Evolutionary conservation across 2,329 filamentous ascomycete genomes (phyloP), one percentile per base, ranked within the genome.

Genomic region (Penicillium rolfsii): DNA sequence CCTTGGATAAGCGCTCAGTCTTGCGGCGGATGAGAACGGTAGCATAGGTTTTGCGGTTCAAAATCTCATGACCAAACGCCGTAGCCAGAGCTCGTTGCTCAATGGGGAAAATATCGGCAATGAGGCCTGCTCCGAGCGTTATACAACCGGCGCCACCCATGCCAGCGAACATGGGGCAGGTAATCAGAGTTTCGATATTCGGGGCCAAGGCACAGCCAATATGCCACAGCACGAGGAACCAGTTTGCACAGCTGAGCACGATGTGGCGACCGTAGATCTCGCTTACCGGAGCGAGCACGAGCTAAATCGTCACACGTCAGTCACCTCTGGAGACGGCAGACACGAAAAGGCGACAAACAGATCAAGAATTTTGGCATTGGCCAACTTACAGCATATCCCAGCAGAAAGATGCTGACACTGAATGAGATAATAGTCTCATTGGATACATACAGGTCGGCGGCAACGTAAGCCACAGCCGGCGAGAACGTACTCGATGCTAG

Each of bases 111-210:
- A 81, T 61, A 60, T 83, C 81, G 4, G 79, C 78, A 49, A 83
- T 78, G 0, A 80, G 77, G 1, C 80, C 81, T 5, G 79, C 76
- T 7, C 80, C 80, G 7, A 81, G 72, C 0, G 78, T 79, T 1
- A 82, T 35, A 50, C 72, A 73, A 7, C 67, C 73, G 2, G 66
- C 67, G 2, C 74, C 75, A 30, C 66, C 75, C 11, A 71, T 64
- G 16, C 87, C 86, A 6, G 84, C 83, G 53, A 90, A 85, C 74
- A 90, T 87, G 40, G 89, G 84, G 28, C 89, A 80, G 12, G 89
- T 80, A 46, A 91, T 76, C 1, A 91, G 79, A 0, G 83, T 82
- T 33, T 77, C 77, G 59, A 89, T 85, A 64, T 83, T 86, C 28
- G 83, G 77, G 0, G 83, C 78, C 11, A 83, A 84, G 1, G 85